phyloP scores from a whole-genome alignment of 2,329 filamentous ascomycete genomes.

The Coniochaeta sp. region DNA sequence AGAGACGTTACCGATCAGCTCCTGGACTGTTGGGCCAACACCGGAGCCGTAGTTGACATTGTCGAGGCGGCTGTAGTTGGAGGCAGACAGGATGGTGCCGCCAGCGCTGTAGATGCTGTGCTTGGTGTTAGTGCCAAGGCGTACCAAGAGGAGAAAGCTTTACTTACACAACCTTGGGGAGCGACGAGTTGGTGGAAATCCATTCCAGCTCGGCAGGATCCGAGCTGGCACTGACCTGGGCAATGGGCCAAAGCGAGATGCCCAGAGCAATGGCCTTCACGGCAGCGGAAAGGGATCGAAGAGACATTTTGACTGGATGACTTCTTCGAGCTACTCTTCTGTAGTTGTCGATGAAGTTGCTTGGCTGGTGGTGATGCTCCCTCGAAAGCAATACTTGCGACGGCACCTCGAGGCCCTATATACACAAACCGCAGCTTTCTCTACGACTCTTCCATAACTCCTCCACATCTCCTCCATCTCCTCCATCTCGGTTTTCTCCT shows the following conservation, averaged over 20 bases:
- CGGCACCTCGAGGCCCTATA: no score
- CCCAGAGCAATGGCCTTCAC: not conserved
- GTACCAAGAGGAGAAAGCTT: not conserved
- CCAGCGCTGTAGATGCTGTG: slow-evolving; percentile 15
- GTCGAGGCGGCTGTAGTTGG: slow-evolving; percentile 24
- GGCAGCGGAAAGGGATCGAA: not conserved
- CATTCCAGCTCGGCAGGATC: slow-evolving; percentile 6
- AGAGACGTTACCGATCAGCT: slow-evolving; percentile 22
- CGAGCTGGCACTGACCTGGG: not conserved
- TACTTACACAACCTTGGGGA: slow-evolving; percentile 7
- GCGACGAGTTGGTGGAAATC: slow-evolving; percentile 6
- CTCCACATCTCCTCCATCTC: no score
- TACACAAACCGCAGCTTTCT: no score
- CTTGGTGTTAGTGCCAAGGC: not conserved
- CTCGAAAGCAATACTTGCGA: no score
- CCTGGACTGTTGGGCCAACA: slow-evolving; percentile 14
- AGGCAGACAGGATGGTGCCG: slow-evolving; percentile 26
- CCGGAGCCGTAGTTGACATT: slow-evolving; percentile 24
- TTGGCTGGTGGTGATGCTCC: no score
- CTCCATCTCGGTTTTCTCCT: no score
- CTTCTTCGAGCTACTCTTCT: not conserved
- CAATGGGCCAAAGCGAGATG: not conserved
- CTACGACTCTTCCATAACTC: no score
- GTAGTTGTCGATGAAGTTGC: not conserved
- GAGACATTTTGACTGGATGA: not conserved